A percentile compares a stretch with the other conserved stretches of the same genome.
These are phyloP conservation scores for Debaryomyces singareniensis DNA, from an alignment of 1,139 yeast genomes.

Conservation along the genomic window DNA sequence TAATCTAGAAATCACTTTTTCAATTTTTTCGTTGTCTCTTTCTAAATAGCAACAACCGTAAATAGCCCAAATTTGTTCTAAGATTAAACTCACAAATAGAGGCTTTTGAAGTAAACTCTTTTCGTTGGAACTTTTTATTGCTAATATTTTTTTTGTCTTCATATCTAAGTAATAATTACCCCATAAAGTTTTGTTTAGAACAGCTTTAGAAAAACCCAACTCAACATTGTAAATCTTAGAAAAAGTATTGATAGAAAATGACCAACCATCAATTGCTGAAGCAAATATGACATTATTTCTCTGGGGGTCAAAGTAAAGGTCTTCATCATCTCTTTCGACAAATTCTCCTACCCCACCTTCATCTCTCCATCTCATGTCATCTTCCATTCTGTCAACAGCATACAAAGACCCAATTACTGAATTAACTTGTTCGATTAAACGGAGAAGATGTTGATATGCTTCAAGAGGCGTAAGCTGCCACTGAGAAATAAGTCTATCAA, in stretches of 20 bases:
- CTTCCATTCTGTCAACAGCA: constrained; percentile 92
- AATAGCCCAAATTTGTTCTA: constrained; percentile 90
- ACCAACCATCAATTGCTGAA: constrained; percentile 97
- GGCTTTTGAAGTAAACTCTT: constrained; percentile 48
- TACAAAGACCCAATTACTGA: constrained; percentile 91
- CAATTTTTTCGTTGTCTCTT: constrained; percentile 64
- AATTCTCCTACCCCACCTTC: constrained; percentile 50
- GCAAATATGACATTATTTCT: constrained; percentile 90
- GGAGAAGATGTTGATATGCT: constrained; percentile 74
- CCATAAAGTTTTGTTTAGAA: constrained; percentile 86
- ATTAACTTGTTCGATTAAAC: constrained; percentile 86
- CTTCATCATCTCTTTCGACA: constrained; percentile 75
- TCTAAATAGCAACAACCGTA: constrained; percentile 66
- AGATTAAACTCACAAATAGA: constrained; percentile 76
- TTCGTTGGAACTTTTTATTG: constrained; percentile 49
- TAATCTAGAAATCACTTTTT: constrained; percentile 67
- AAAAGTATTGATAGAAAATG: constrained; percentile 84
- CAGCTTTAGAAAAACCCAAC: constrained; percentile 76
- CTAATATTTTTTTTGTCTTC: constrained; percentile 76
- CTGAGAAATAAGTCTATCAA: constrained; percentile 81
- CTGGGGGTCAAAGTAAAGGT: constrained; percentile 84
- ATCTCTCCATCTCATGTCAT: constrained; percentile 80
- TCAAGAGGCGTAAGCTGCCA: constrained; percentile 77
- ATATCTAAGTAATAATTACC: constrained; percentile 90
- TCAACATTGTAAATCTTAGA: constrained; percentile 82